Evolutionary conservation across 2,329 filamentous ascomycete species (phyloP), one percentile per base, ranked within the genome.

Genomic region (Botrytis byssoidea): DNA sequence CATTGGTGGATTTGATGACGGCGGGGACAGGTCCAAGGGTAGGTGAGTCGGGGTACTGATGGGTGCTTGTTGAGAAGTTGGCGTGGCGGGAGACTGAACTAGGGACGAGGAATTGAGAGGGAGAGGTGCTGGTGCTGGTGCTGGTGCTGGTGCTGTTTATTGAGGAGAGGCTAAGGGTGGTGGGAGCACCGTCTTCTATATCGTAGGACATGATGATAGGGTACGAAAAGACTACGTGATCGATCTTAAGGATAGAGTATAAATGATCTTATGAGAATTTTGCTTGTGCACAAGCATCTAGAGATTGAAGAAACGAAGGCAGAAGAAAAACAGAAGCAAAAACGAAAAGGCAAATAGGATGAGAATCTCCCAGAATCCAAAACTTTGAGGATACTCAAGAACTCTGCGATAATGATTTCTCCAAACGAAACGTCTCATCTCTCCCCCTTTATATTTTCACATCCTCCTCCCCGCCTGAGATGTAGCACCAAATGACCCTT

Each of bases 1-100:
- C 77, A 44, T 79, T 77, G 4, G 71, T 57, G 18, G 75, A 77
- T 48, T 79, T 78, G 29, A 78, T 78, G 37, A 79, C 77, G 10
- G 77, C 75, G 4, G 77, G 77, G 22, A 78, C 77, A 35, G 66
- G 66, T 1, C 51, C 66, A 3, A 69, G 66, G 18, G 66, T 6
- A 5, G 44, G 64, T 37, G 32, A 35, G 6, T 35, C 20, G 32
- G 32, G 44, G 32, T 12, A 5, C 16, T 48, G 29, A 4, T 51
- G 25, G 14, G 35, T 42, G 25, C 37, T 63, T 8, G 6, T 42
- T n/a, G 60, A 63, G 35, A n/a, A 63, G 12, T 25, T 37, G 7
- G 35, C 16, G 9, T 29, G 35, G 37, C 3, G 60, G 14, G 60
- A 42, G 22, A 25, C n/a, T 8, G n/a, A 7, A 37, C 37, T 64